phyloP scores from a whole-genome alignment of 2,329 filamentous ascomycete genomes.

The Penicillium nordicum region DNA sequence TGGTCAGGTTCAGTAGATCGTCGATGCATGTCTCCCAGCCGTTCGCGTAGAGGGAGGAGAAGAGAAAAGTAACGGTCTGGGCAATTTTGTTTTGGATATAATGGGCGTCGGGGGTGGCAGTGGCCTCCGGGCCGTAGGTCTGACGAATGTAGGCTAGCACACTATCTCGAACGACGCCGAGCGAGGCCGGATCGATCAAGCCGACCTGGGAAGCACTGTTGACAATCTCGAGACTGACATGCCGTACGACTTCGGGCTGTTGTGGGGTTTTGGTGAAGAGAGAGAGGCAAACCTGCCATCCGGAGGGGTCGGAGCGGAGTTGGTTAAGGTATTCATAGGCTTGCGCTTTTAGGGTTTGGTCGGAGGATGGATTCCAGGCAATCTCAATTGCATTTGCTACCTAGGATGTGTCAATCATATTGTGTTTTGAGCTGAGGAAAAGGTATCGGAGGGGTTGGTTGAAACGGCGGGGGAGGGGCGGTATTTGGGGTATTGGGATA shows the following conservation, averaged over 20 bases:
- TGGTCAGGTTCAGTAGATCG: constrained; percentile 77
- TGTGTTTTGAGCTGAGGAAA: constrained; percentile 1
- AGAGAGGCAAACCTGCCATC: constrained; percentile 83
- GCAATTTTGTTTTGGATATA: constrained; percentile 95
- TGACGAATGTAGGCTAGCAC: constrained; percentile 77
- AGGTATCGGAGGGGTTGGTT: constrained; percentile 11
- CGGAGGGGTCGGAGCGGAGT: constrained; percentile 74
- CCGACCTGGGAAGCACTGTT: constrained; percentile 86
- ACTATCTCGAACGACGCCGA: constrained; percentile 74
- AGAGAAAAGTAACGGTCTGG: constrained; percentile 91
- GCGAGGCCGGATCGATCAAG: constrained; percentile 66
- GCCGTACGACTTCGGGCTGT: constrained; percentile 76
- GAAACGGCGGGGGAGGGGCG: constrained; percentile 14
- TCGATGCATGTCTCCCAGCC: constrained; percentile 90
- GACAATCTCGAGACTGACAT: constrained; percentile 87
- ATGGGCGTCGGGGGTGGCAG: constrained; percentile 62
- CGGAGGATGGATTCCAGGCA: constrained; percentile 76
- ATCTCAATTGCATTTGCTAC: constrained; percentile 95
- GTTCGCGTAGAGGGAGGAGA: constrained; percentile 78
- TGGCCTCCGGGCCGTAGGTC: constrained; percentile 61
- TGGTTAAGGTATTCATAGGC: constrained; percentile 64
- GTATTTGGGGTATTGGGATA: constrained; percentile 9
- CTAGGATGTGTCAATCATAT: constrained; percentile 46
- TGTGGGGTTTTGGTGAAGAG: constrained; percentile 79
- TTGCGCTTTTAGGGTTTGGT: constrained; percentile 72